Evolutionary conservation across 305 asterid genomes (phyloP), one percentile per base, ranked within the genome.

Genomic region (Plantago coronopus): DNA sequence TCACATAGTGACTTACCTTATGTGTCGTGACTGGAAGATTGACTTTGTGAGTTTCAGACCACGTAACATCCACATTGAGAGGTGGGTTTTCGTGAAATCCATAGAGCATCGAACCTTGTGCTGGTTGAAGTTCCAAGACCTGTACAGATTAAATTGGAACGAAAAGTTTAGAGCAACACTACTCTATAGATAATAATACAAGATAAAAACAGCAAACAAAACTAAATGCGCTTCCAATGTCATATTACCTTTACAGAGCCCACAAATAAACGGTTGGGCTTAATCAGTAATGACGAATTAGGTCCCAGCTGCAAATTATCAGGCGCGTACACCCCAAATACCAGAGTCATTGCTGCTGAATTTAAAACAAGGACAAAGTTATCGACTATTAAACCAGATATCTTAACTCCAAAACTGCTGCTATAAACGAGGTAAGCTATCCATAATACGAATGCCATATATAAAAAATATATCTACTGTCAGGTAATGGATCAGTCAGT

Each of bases 261-360:
- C 70, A 90, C 95, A 29, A 90, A 75, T 14, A 77, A 74, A 57
- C 79, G 74, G 74, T 66, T 85, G 31, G 89, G 89, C 23, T 78
- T 82, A 47, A 90, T 74, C 80, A 90, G 61, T 57, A 87, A 67
- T 15, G 96, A 90, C 13, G 95, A 56, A 73, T 83, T 74, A 43
- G 97, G 95, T 69, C 95, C 90, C 54, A 90, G 86, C 69, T 69
- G 69, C 69, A 83, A 14, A 44, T 62, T 72, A 62, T 78, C 79
- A 6, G 97, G 57, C 47, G 87, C 91, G 61, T 85, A 83, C 65
- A 87, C 62, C 62, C 89, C 95, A 65, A 80, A 67, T 20, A 85
- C 78, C 84, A 85, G 63, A 61, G 84, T 68, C 79, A 82, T 58
- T 44, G 80, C 78, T 31, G 72, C 97, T 85, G 89, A 65, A 74